Base-by-base conservation (phyloP, 345 rosid species). In the Citrus maxima region DNA sequence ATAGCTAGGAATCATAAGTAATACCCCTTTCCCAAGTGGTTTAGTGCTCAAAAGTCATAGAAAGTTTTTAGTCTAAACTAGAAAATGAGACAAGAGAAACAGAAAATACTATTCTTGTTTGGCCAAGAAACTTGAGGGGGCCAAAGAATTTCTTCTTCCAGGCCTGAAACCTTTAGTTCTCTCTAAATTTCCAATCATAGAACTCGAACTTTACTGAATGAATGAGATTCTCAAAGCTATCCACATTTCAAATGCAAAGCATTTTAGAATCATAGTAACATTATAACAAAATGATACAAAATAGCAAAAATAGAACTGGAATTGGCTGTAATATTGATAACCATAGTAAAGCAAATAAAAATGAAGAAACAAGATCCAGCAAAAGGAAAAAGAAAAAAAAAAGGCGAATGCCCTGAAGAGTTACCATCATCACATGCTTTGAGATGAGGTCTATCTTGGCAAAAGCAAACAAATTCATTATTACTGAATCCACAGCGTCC, bases 401-500 rank as follows among this genome's bases (percentile, higher is more conserved):
- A 25, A 42, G 6, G 59, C 56, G 64, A 63, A 68, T 22, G 6
- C 12, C 21, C 18, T 42, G 16, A 56, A 6, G 37, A 66, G 14
- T 85, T 89, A 93, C 97, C 93, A 38, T 78, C 77, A 24, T 25
- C 72, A 80, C 90, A 90, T 61, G 84, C 83, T 77, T 40, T 25
- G 22, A 32, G 80, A 72, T 69, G 82, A 73, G 83, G 73, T 25
- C 85, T 83, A 82, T 91, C 85, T 58, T 16, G 77, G 60, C 70
- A 80, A 83, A 27, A 80, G 24, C 71, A 68, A 27, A 40, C 63
- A 12, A 27, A 56, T 80, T 67, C 70, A 7, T 9, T 54, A 66
- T 64, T 75, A 12, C 78, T 32, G 42, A 75, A 70, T 28, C 83
- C 83, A 63, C 83, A 69, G 18, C 70, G 69, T 55, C 83, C 83